These are phyloP conservation scores for Dalbergia cultrata DNA, from an alignment of 306 rosid species.

Conservation along the genomic window DNA sequence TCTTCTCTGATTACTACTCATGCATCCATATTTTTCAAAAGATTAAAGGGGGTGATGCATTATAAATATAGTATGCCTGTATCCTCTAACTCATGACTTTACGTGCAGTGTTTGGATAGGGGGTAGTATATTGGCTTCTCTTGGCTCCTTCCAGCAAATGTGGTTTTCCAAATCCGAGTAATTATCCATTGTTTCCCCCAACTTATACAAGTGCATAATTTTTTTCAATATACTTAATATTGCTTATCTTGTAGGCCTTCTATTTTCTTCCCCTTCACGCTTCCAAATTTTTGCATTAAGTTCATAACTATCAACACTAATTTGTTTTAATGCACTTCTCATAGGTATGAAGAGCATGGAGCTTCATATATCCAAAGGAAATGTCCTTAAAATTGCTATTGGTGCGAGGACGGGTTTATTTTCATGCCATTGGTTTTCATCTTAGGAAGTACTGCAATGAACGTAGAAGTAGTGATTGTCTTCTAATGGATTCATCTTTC, in stretches of 20 bases:
- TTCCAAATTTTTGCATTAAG: constrained; percentile 2
- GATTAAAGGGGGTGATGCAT: constrained; percentile 30
- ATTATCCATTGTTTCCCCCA: constrained; percentile 38
- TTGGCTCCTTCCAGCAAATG: constrained; percentile 95
- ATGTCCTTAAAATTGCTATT: constrained; percentile 67
- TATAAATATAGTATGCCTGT: background rate
- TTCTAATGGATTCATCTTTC: constrained; percentile 17
- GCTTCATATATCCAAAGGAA: constrained; percentile 96
- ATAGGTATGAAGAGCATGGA: constrained; percentile 98
- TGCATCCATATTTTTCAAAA: background rate
- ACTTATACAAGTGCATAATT: background rate
- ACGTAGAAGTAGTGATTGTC: constrained; percentile 22
- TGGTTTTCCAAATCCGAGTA: constrained; percentile 97
- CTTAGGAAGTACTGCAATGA: constrained; percentile 25
- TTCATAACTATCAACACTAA: constrained; percentile 1
- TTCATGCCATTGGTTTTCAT: constrained; percentile 23
- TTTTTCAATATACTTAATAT: background rate
- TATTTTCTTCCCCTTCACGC: background rate
- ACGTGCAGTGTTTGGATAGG: constrained; percentile 95
- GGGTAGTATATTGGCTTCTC: constrained; percentile 99
- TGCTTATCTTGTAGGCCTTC: background rate
- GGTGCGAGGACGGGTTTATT: constrained; percentile 39
- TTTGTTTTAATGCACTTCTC: constrained; percentile 26
- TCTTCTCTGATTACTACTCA: background rate
- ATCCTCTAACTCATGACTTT: constrained; percentile 41